phyloP scores from a whole-genome alignment of 1,139 yeast genomes.

The Taiozyma sp. region DNA sequence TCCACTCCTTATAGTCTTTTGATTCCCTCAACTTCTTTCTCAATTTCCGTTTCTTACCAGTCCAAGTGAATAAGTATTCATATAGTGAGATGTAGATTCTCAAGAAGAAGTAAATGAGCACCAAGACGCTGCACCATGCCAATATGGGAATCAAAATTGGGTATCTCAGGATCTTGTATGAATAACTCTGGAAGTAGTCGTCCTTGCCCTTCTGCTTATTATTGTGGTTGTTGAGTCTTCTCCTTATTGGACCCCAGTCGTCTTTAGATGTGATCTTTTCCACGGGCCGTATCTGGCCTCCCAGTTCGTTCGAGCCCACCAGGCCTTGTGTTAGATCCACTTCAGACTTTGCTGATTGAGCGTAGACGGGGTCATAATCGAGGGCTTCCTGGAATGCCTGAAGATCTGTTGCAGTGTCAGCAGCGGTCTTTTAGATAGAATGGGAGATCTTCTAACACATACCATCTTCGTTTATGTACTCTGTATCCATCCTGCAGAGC shows the following conservation, averaged over 20 bases:
- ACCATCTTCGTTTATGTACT: slow-evolving; percentile 30
- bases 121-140: slow-evolving; percentile 48
- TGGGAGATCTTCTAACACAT: slow-evolving; percentile 7
- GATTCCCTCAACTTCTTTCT: slow-evolving; percentile 46
- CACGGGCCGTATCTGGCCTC: slow-evolving; percentile 12
- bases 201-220: slow-evolving; percentile 10
- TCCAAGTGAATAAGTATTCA: slow-evolving; percentile 56
- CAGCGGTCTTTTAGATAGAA: too few species aligned
- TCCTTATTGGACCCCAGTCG: slow-evolving; percentile 64
- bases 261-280: slow-evolving; percentile 50
- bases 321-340: slow-evolving; percentile 11
- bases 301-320: slow-evolving; percentile 10
- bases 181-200: slow-evolving; percentile 26
- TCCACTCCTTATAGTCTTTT: slow-evolving; percentile 55
- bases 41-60: slow-evolving; percentile 48
- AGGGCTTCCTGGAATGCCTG: slow-evolving; percentile 28
- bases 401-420: slow-evolving; percentile 14
- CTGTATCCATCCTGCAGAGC: slow-evolving; percentile 17
- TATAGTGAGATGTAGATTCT: slow-evolving; percentile 59
- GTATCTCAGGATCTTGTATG: slow-evolving; percentile 57
- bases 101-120: slow-evolving; percentile 44
- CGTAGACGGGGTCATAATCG: slow-evolving; percentile 14
- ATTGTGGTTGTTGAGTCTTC: slow-evolving; percentile 18
- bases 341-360: slow-evolving; percentile 4
- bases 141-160: slow-evolving; percentile 51